Conservation (phyloP, 768 basidiomycete species). For the Auriscalpium vulgare region DNA sequence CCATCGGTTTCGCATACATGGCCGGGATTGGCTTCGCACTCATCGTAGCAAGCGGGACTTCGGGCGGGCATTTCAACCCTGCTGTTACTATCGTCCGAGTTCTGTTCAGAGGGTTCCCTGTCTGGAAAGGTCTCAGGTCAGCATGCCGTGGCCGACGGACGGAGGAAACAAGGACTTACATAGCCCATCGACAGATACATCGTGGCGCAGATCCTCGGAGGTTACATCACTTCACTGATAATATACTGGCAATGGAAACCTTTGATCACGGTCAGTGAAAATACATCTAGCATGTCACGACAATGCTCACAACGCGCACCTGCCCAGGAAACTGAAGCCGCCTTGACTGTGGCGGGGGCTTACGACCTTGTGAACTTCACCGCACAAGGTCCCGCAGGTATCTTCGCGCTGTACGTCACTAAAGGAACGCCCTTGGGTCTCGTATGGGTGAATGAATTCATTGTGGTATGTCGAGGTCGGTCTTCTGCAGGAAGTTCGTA, state of each 20-base stretch:
- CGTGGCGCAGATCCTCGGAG: slow-evolving; percentile 23
- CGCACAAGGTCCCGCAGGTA: slow-evolving; percentile 25
- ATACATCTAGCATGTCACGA: no score
- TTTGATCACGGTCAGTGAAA: neutral
- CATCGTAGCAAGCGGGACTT: slow-evolving; percentile 22
- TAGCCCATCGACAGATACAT: slow-evolving; percentile 18
- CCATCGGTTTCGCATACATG: slow-evolving; percentile 27
- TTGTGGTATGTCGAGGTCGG: slow-evolving; percentile 19
- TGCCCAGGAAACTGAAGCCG: slow-evolving; percentile 15
- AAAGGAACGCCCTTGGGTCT: slow-evolving; percentile 24
- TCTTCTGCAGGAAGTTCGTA: neutral
- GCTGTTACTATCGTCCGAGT: slow-evolving; percentile 45
- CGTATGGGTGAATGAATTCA: slow-evolving; percentile 30
- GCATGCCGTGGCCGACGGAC: neutral
- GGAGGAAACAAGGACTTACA: no score
- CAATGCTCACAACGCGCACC: no score
- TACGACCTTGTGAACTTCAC: slow-evolving; percentile 25
- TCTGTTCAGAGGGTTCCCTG: slow-evolving; percentile 48
- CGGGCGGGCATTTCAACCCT: slow-evolving; percentile 38
- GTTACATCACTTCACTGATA: slow-evolving; percentile 17
- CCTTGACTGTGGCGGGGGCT: slow-evolving; percentile 18
- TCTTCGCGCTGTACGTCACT: slow-evolving; percentile 27
- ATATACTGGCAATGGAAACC: slow-evolving; percentile 18
- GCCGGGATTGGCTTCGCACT: slow-evolving; percentile 29
- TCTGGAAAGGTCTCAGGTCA: slow-evolving; percentile 41